phyloP scores from a whole-genome alignment of 2,329 filamentous ascomycete species.

The Sphaerulina populicola region DNA sequence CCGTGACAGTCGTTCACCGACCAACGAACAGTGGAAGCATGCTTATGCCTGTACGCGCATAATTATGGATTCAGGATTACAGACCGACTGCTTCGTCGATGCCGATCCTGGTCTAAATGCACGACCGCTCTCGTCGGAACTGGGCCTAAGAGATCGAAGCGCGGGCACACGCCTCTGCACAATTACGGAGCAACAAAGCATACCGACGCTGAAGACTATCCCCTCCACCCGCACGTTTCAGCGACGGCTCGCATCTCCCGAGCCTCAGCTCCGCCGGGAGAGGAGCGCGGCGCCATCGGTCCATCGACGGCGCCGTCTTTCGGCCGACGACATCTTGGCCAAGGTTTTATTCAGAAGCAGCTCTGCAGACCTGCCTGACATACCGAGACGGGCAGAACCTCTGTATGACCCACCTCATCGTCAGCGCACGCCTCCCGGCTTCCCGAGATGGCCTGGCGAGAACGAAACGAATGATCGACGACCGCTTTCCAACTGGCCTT shows the following conservation, averaged over 20 bases:
- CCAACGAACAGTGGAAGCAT: constrained; percentile 2
- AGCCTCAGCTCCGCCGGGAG: background rate
- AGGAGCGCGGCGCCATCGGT: too few relatives aligned
- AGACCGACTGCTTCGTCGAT: constrained; percentile 18
- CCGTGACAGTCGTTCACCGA: too few relatives aligned
- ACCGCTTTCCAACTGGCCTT: background rate
- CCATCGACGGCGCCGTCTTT: constrained; percentile 17
- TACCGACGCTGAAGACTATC: constrained; percentile 35
- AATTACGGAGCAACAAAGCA: constrained; percentile 39
- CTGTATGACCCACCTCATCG: constrained; percentile 22
- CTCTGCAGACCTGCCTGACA: constrained; percentile 3
- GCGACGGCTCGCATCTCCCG: constrained; percentile 3
- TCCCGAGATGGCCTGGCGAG: constrained; percentile 26
- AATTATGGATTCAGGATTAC: constrained; percentile 4
- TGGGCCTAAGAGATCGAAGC: constrained; percentile 18
- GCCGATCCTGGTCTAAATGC: constrained; percentile 7
- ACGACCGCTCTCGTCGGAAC: background rate
- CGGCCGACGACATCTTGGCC: constrained; percentile 16
- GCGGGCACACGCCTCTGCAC: constrained; percentile 37
- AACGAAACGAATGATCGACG: background rate
- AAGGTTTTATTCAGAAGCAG: background rate
- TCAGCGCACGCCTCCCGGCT: constrained; percentile 24
- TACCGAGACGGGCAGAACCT: constrained; percentile 14
- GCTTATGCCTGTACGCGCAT: constrained; percentile 6
- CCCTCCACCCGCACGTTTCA: constrained; percentile 25